These are phyloP conservation scores for Erythrophleum fordii DNA, from an alignment of 306 rosid genomes.

Conservation along the genomic window DNA sequence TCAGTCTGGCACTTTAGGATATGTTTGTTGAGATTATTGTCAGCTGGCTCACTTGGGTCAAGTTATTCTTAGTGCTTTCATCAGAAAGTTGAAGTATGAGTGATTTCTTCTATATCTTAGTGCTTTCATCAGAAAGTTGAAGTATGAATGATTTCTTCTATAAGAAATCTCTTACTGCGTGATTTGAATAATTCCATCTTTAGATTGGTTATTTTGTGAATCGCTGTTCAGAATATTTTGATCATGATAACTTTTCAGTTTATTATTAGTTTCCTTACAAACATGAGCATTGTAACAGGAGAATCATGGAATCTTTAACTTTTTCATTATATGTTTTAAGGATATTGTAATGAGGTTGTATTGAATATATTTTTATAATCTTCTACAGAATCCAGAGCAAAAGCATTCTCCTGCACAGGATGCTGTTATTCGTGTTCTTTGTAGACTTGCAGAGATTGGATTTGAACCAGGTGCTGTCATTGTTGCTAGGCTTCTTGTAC, in stretches of 20 bases:
- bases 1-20: background rate
- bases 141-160: conserved; percentile 40
- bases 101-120: conserved; percentile 40
- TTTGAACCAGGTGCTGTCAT: conserved; percentile 75
- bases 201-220: conserved; percentile 41
- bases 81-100: conserved; percentile 38
- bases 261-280: conserved; percentile 33
- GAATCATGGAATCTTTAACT: conserved; percentile 18
- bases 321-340: conserved; percentile 33
- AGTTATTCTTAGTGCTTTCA: conserved; percentile 27
- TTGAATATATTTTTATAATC: conserved; percentile 37
- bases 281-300: conserved; percentile 5
- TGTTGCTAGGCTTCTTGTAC: conserved; percentile 87
- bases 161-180: conserved; percentile 35
- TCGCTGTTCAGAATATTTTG: conserved; percentile 39
- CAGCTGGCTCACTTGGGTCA: conserved; percentile 32
- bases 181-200: conserved; percentile 42
- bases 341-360: background rate
- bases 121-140: conserved; percentile 39
- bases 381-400: conserved; percentile 72
- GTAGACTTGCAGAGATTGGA: conserved; percentile 80
- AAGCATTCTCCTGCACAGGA: conserved; percentile 87
- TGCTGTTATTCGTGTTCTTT: conserved; percentile 82
- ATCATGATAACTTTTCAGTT: conserved; percentile 40
- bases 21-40: conserved; percentile 27